phyloP scores from a whole-genome alignment of 2,329 filamentous ascomycete genomes.

The Aquanectria penicillioides region DNA sequence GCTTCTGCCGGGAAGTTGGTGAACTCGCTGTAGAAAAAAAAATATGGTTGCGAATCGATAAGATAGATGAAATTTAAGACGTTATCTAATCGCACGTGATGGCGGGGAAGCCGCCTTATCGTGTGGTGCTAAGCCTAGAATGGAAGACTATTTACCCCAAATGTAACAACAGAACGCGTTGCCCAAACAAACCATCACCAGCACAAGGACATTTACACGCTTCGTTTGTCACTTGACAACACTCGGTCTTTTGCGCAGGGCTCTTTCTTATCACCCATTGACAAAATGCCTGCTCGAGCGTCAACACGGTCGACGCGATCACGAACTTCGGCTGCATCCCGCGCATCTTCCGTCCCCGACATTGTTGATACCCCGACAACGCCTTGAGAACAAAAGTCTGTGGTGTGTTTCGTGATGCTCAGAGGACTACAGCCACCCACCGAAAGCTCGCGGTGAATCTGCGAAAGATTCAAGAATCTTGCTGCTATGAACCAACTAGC shows the following conservation, averaged over 20 bases:
- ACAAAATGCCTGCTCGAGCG: conserved; percentile 61
- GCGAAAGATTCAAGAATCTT: conserved; percentile 90
- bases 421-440: conserved; percentile 89
- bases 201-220: conserved; percentile 20
- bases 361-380: conserved; percentile 77
- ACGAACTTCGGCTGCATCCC: conserved; percentile 58
- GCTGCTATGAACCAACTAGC: conserved; percentile 71
- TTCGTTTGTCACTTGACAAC: conserved; percentile 5
- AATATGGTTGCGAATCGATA: conserved; percentile 24
- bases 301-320: conserved; percentile 58
- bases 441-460: conserved; percentile 88
- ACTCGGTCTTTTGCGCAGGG: conserved; percentile 10
- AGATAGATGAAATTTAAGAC: conserved; percentile 24
- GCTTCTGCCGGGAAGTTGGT: conserved; percentile 11
- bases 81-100: conserved; percentile 50
- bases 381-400: conserved; percentile 79
- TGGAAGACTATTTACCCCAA: conserved; percentile 47
- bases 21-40: conserved; percentile 35
- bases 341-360: conserved; percentile 69
- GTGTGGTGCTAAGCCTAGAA: conserved; percentile 39
- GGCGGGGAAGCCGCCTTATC: conserved; percentile 28
- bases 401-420: conserved; percentile 80
- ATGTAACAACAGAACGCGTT: conserved; percentile 36
- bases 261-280: conserved; percentile 10
- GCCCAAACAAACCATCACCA: conserved; percentile 41